phyloP scores from a whole-genome alignment of 202 grass and related monocot genomes.

The Panicum virgatum region DNA sequence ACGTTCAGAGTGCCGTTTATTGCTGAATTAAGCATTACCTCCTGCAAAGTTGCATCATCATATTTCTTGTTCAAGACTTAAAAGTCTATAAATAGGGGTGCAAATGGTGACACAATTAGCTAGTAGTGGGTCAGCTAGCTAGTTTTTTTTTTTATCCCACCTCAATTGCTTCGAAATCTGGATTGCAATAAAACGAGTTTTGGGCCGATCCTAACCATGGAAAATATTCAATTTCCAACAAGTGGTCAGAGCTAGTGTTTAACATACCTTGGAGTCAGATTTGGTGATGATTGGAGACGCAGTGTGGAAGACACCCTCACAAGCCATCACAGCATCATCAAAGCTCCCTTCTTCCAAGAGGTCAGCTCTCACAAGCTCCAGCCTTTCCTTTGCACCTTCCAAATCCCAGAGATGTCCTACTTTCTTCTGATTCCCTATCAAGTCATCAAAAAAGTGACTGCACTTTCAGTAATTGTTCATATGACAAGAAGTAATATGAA shows the following conservation, averaged over 20 bases:
- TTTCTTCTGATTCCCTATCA: constrained; percentile 72
- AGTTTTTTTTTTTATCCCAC: not conserved
- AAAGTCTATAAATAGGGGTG: not conserved
- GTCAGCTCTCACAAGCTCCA: constrained; percentile 72
- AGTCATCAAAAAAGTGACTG: not conserved
- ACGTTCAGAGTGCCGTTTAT: constrained; percentile 80
- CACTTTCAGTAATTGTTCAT: not conserved
- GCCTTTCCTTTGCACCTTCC: constrained; percentile 74
- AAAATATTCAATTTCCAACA: not conserved
- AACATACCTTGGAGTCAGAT: constrained; percentile 65
- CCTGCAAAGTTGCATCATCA: not conserved
- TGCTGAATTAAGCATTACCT: constrained; percentile 51
- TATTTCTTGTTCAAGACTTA: not conserved
- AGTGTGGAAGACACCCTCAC: constrained; percentile 81
- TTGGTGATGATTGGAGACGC: constrained; percentile 66
- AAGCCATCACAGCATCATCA: constrained; percentile 70
- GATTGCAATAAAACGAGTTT: not conserved
- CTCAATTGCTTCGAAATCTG: not conserved
- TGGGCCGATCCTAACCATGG: not conserved
- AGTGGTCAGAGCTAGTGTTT: not conserved
- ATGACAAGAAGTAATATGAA: not conserved
- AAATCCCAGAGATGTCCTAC: constrained; percentile 77
- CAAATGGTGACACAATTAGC: not conserved
- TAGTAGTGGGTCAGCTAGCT: not conserved
- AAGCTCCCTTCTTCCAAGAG: constrained; percentile 87